A percentile compares a stretch with the other conserved stretches of the same genome.
Evolutionary conservation across 2,329 filamentous ascomycete genomes (phyloP).

Genomic region (Monosporascus cannonballus): DNA sequence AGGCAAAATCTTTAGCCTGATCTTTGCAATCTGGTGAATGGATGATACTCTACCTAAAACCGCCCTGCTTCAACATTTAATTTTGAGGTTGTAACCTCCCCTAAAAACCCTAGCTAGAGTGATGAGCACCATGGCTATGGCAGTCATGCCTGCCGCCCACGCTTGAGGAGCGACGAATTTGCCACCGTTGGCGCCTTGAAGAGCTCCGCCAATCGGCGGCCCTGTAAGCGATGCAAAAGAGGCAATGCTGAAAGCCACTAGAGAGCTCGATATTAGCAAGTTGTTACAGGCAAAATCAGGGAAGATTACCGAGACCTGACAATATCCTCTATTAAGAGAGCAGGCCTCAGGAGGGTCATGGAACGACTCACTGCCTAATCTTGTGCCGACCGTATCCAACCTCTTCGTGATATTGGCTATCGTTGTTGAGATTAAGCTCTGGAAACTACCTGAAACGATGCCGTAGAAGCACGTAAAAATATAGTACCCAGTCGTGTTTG

Average conservation of each 20-base stretch:
- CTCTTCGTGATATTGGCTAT: constrained; percentile 33
- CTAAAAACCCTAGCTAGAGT: constrained; percentile 14
- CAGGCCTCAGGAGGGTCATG: too few relatives aligned
- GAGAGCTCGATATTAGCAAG: too few relatives aligned
- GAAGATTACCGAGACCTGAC: background rate
- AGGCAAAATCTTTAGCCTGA: too few relatives aligned
- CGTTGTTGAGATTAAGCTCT: constrained; percentile 33
- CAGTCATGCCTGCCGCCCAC: constrained; percentile 28
- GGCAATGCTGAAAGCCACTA: constrained; percentile 31
- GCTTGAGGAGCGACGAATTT: constrained; percentile 23
- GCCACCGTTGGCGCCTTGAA: constrained; percentile 21
- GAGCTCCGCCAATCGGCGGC: constrained; percentile 32
- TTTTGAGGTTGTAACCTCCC: constrained; percentile 14
- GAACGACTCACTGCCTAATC: constrained; percentile 26
- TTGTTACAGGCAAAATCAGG: too few relatives aligned
- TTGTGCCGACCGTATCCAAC: constrained; percentile 32
- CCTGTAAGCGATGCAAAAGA: constrained; percentile 33
- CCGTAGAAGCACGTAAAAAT: constrained; percentile 30
- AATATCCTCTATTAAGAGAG: background rate
- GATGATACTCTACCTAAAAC: background rate
- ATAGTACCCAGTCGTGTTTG: constrained; percentile 27
- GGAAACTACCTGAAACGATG: constrained; percentile 28
- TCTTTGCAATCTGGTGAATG: too few relatives aligned
- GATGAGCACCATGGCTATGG: constrained; percentile 20
- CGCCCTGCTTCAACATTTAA: constrained; percentile 12